Evolutionary conservation across 192 early-diverging fungal species (phyloP).

Genomic region (Thamnidium elegans): DNA sequence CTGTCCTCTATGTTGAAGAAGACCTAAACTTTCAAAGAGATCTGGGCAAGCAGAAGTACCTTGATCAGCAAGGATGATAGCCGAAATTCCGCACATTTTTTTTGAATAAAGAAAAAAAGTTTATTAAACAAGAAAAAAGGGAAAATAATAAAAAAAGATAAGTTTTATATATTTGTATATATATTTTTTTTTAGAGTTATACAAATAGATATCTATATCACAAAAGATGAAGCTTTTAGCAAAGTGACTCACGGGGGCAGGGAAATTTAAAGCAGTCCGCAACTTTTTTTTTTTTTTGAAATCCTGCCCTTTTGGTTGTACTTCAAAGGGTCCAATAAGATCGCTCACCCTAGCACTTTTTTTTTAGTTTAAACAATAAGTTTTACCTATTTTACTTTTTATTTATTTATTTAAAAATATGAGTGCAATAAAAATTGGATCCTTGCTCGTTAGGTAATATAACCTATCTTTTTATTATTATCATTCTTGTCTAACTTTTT

Average conservation of each 20-base stretch:
- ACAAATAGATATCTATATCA: too few relatives aligned
- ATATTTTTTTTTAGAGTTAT: too few relatives aligned
- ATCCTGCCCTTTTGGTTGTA: too few relatives aligned
- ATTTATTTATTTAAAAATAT: conserved; percentile 5
- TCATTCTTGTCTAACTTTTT: background rate
- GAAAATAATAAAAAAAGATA: background rate
- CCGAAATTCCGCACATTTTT: conserved; percentile 90
- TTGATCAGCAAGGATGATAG: conserved; percentile 77
- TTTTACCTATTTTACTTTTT: background rate
- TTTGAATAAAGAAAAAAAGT: background rate
- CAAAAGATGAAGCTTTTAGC: too few relatives aligned
- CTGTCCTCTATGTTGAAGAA: conserved; percentile 98
- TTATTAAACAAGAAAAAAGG: background rate
- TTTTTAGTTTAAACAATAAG: background rate
- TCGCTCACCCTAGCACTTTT: background rate
- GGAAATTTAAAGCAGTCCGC: too few relatives aligned
- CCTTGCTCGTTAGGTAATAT: conserved; percentile 25
- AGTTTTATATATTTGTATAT: too few relatives aligned
- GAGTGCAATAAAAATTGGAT: conserved; percentile 30
- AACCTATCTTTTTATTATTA: background rate
- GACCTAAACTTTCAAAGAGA: conserved; percentile 90
- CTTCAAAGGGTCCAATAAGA: too few relatives aligned
- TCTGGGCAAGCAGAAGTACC: conserved; percentile 74
- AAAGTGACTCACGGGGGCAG: too few relatives aligned
- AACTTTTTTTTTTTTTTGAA: too few relatives aligned